Percentiles rank a stretch among this genome's conserved stretches.
Evolutionary conservation across 1,284 basidiomycete species (phyloP).

Genomic region (Heterobasidion occidentale): DNA sequence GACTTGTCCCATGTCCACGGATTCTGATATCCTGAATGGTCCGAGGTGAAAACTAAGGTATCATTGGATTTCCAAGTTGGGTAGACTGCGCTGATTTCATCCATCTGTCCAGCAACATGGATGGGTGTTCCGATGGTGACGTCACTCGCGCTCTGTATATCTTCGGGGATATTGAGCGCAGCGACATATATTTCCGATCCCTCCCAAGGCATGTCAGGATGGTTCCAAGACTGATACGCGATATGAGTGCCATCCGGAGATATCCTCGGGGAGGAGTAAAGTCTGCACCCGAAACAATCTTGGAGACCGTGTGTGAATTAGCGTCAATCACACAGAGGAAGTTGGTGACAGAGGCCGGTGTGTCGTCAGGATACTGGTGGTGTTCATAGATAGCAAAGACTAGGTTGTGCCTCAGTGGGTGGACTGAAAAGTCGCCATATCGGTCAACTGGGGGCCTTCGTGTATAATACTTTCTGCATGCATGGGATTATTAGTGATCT

Average conservation of each 20-base stretch:
- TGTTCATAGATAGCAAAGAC: constrained; percentile 59
- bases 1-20: constrained; percentile 47
- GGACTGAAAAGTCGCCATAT: constrained; percentile 46
- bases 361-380: constrained; percentile 42
- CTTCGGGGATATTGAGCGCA: constrained; percentile 20
- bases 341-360: constrained; percentile 47
- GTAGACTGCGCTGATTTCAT: constrained; percentile 41
- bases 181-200: constrained; percentile 55
- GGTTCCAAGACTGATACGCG: constrained; percentile 68
- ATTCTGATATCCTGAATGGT: constrained; percentile 64
- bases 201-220: constrained; percentile 83
- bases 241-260: constrained; percentile 61
- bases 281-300: constrained; percentile 49
- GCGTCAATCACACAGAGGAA: constrained; percentile 51
- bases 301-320: constrained; percentile 28
- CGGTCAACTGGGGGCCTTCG: constrained; percentile 30
- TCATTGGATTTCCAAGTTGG: constrained; percentile 54
- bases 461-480: constrained; percentile 27
- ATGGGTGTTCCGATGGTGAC: constrained; percentile 25
- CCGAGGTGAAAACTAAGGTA: constrained; percentile 59
- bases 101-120: constrained; percentile 40
- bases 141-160: constrained; percentile 7
- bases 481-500: background rate
- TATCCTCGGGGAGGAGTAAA: constrained; percentile 61
- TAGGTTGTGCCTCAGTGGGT: constrained; percentile 36